Evolutionary conservation across 495 filamentous ascomycete species (phyloP).

Genomic region (Elasticomyces elasticus): DNA sequence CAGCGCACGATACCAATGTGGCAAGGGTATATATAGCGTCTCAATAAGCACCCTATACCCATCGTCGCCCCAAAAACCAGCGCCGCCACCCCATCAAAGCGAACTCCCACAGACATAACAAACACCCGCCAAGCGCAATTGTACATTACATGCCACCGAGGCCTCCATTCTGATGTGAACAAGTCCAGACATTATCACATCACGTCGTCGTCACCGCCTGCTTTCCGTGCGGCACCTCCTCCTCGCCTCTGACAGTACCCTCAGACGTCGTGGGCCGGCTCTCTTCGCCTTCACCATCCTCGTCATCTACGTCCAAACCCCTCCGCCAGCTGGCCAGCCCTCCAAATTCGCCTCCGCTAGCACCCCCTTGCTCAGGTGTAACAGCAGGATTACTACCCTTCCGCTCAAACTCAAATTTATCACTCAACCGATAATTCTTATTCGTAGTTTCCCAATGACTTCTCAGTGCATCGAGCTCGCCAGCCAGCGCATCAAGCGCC

Average conservation of each 20-base stretch:
- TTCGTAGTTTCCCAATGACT: constrained; percentile 92
- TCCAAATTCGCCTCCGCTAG: background rate
- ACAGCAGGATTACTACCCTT: constrained; percentile 28
- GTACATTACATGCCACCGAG: background rate
- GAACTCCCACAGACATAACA: too few relatives aligned
- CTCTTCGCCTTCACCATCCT: constrained; percentile 3
- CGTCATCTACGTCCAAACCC: constrained; percentile 16
- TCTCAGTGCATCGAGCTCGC: constrained; percentile 72
- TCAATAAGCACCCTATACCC: too few relatives aligned
- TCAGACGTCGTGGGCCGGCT: constrained; percentile 5
- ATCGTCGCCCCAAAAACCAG: too few relatives aligned
- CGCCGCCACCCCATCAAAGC: too few relatives aligned
- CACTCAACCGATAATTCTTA: constrained; percentile 83
- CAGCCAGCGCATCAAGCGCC: constrained; percentile 82
- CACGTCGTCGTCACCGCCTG: background rate
- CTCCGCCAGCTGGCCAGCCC: constrained; percentile 25
- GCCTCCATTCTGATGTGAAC: background rate
- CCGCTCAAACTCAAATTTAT: constrained; percentile 73
- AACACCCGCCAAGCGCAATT: background rate
- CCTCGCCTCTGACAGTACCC: constrained; percentile 5
- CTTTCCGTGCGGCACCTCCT: background rate
- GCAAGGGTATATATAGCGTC: too few relatives aligned
- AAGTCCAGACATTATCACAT: background rate
- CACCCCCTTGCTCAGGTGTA: constrained; percentile 34
- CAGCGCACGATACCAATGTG: too few relatives aligned